Evolutionary conservation across 768 basidiomycete genomes (phyloP).

Genomic region (Boletus sp.): DNA sequence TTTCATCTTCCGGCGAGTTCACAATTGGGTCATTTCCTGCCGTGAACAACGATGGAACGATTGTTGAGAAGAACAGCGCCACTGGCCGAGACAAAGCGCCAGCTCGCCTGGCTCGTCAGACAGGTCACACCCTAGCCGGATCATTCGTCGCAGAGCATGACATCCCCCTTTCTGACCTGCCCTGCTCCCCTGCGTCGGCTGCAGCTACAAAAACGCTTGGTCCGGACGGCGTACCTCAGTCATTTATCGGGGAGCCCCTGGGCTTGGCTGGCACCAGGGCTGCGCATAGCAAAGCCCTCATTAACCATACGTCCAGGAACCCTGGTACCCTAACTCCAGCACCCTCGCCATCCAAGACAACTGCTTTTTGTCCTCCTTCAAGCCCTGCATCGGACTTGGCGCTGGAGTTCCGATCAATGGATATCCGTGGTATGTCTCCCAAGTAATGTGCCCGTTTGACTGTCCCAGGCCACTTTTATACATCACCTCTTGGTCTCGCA

Average conservation of each 20-base stretch:
- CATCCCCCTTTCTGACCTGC: conserved; percentile 5
- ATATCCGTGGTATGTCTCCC: conserved; percentile 26
- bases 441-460: background rate
- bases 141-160: conserved; percentile 19
- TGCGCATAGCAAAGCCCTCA: background rate
- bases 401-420: conserved; percentile 21
- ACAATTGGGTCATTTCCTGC: conserved; percentile 12
- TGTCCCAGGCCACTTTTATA: background rate
- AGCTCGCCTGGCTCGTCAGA: background rate
- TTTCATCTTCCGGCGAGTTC: conserved; percentile 30
- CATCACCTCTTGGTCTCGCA: background rate
- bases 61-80: background rate
- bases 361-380: conserved; percentile 2
- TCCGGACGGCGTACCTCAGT: background rate
- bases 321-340: conserved; percentile 1
- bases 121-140: background rate
- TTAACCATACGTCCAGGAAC: background rate
- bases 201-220: background rate
- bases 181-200: conserved; percentile 1
- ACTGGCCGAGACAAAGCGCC: background rate
- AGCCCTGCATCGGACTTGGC: conserved; percentile 22
- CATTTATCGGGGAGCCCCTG: background rate
- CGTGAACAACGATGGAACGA: background rate
- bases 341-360: background rate
- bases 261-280: conserved; percentile 18